phyloP scores from a whole-genome alignment of 2,329 filamentous ascomycete species.

The Nigrospora sphaerica region DNA sequence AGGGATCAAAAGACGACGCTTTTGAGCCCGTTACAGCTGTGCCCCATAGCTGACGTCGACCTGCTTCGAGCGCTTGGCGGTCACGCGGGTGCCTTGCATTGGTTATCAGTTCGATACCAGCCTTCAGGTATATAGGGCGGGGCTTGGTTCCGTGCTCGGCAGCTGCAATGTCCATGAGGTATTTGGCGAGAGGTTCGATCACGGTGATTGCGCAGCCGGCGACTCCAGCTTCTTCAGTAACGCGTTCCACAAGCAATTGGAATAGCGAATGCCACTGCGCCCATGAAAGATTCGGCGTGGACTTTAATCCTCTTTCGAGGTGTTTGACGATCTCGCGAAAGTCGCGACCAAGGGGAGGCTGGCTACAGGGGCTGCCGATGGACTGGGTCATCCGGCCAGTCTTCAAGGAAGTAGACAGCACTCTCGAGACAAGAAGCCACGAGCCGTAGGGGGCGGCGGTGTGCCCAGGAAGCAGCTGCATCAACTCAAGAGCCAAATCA shows the following conservation, averaged over 20 bases:
- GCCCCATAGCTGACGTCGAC: conserved; percentile 61
- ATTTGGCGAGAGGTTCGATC: conserved; percentile 63
- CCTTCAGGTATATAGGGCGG: conserved; percentile 22
- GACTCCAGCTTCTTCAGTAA: conserved; percentile 59
- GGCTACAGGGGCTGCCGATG: conserved; percentile 29
- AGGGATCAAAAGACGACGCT: conserved; percentile 49
- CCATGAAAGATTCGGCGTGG: conserved; percentile 39
- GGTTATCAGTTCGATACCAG: conserved; percentile 35
- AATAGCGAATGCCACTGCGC: conserved; percentile 49
- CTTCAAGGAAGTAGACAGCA: conserved; percentile 35
- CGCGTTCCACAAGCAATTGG: conserved; percentile 45
- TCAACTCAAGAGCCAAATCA: conserved; percentile 43
- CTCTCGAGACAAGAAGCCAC: conserved; percentile 44
- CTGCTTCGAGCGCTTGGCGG: conserved; percentile 56
- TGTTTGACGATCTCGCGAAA: conserved; percentile 65
- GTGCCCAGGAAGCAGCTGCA: conserved; percentile 40
- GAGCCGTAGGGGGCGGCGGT: conserved; percentile 37
- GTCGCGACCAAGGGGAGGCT: conserved; percentile 53
- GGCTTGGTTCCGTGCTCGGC: conserved; percentile 10
- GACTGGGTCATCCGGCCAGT: conserved; percentile 27
- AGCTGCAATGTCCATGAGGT: conserved; percentile 31
- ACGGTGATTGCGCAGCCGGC: conserved; percentile 58
- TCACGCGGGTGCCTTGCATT: conserved; percentile 50
- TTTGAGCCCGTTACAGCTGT: conserved; percentile 33
- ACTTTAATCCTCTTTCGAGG: conserved; percentile 52